Evolutionary conservation across 2,329 filamentous ascomycete species (phyloP), one percentile per base, ranked within the genome.

Genomic region (Fusarium brachygibbosum): DNA sequence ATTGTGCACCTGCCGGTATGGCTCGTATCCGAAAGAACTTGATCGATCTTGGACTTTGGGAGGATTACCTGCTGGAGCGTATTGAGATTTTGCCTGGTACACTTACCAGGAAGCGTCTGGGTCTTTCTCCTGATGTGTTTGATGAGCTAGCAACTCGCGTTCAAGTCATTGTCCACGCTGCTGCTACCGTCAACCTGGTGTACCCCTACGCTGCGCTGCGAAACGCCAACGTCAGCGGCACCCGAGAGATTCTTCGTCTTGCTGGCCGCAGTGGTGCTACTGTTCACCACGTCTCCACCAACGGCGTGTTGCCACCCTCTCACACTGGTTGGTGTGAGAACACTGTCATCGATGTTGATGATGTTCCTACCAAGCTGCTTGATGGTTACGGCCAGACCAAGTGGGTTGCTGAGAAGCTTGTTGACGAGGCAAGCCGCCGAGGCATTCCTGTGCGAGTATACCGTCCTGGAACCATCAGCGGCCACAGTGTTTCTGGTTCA

Each of bases 371-470:
- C 42, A 91, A 91, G 76, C 82, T 94, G 7, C 80, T 86, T 2
- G 91, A 93, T 73, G 91, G 91, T 2, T 94, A 94, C 67, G 91
- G 91, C 1, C 91, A 93, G 78, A 93, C 91, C 1, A 94, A 94
- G 76, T 94, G 92, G 91, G 91, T 92, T 31, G 91, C 91, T 4
- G 91, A 94, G 76, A 88, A 91, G 76, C 88, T 94, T 5, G 89
- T 93, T 11, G 83, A 88, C 13, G 90, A 93, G 74, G 91, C 92
- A 12, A 86, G 86, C 28, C 85, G 86, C 28, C 87, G 91, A 37
- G 91, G 91, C 12, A 81, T 94, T 32, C 91, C 91, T 0, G 88
- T 91, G 29, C 87, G 88, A 72, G 90, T 94, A 38, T 88, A 92
- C 70, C 89, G 91, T 9, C 89, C 90, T 0, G 91, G 91, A 44